Conservation (phyloP, 768 basidiomycete genomes). For the Russula vinacea region DNA sequence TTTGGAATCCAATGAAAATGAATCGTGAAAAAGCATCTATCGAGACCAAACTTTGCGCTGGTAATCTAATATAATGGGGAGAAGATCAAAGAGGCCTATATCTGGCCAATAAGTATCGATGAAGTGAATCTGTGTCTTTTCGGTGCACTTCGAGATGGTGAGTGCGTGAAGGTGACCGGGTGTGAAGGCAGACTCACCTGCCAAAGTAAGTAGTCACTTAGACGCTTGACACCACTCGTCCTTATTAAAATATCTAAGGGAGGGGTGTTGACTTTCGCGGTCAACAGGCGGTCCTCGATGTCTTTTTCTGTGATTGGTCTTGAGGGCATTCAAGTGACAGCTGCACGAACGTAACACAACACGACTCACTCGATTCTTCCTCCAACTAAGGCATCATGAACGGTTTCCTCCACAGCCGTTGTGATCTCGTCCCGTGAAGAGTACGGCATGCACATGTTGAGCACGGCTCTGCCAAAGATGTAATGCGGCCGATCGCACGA, state of each 20-base stretch:
- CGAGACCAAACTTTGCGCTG: conserved; percentile 68
- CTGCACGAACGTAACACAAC: conserved; percentile 12
- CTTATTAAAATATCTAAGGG: conserved; percentile 88
- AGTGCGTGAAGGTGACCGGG: conserved; percentile 3
- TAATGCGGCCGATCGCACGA: neutral
- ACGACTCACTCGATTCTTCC: conserved; percentile 35
- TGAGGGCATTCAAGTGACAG: conserved; percentile 27
- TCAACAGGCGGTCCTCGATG: conserved; percentile 66
- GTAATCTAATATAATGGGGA: conserved; percentile 85
- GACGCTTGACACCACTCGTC: conserved; percentile 83
- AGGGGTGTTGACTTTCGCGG: conserved; percentile 59
- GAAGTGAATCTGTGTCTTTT: conserved; percentile 87
- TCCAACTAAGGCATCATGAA: conserved; percentile 42
- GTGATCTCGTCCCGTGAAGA: conserved; percentile 89
- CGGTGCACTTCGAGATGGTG: conserved; percentile 55
- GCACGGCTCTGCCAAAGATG: conserved; percentile 57
- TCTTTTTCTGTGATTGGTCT: conserved; percentile 61
- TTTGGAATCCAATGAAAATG: conserved; percentile 8
- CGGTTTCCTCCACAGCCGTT: conserved; percentile 60
- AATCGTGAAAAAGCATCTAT: conserved; percentile 8
- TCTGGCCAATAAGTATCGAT: conserved; percentile 87
- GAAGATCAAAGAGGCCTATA: conserved; percentile 80
- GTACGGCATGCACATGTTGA: conserved; percentile 94
- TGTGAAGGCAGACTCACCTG: conserved; percentile 57
- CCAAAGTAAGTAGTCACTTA: conserved; percentile 93